A percentile compares a stretch with the other conserved stretches of the same genome.
Evolutionary conservation across 2,329 filamentous ascomycete genomes (phyloP).

Genomic region (Hypoxylon sp.): DNA sequence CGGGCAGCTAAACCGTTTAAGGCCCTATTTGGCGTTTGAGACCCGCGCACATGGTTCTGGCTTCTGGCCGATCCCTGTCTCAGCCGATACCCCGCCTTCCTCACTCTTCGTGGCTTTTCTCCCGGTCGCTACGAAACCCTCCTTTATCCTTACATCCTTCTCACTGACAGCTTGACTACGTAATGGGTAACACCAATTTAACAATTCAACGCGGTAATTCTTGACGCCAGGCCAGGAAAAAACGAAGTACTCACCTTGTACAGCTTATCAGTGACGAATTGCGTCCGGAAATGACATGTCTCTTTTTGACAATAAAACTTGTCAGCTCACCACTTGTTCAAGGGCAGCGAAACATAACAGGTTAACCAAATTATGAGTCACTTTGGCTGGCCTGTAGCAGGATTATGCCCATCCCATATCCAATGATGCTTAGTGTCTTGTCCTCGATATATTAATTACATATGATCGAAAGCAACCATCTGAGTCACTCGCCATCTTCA

Average conservation of each 20-base stretch:
- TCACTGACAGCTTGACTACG: neutral
- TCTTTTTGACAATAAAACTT: constrained; percentile 25
- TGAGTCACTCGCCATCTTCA: neutral
- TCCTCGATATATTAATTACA: constrained; percentile 8
- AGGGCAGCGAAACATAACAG: neutral
- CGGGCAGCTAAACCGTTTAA: constrained; percentile 27
- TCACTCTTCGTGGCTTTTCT: constrained; percentile 14
- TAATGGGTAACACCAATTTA: neutral
- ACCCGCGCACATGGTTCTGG: constrained; percentile 29
- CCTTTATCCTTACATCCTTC: neutral
- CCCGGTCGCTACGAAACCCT: neutral
- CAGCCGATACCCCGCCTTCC: constrained; percentile 8
- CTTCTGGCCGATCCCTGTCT: constrained; percentile 16
- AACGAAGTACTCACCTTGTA: neutral
- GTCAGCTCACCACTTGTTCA: constrained; percentile 11
- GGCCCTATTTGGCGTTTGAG: constrained; percentile 25
- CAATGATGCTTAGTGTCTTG: constrained; percentile 7
- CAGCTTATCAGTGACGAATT: constrained; percentile 2
- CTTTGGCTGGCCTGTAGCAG: constrained; percentile 6
- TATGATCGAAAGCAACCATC: constrained; percentile 1
- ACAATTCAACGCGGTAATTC: neutral
- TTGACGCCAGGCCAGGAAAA: neutral
- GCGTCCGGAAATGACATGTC: constrained; percentile 33
- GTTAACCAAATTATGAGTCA: constrained; percentile 12
- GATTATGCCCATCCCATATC: neutral